These are phyloP conservation scores for Gnomoniopsis smithogilvyi DNA, from an alignment of 2,329 filamentous ascomycete species.

Conservation along the genomic window DNA sequence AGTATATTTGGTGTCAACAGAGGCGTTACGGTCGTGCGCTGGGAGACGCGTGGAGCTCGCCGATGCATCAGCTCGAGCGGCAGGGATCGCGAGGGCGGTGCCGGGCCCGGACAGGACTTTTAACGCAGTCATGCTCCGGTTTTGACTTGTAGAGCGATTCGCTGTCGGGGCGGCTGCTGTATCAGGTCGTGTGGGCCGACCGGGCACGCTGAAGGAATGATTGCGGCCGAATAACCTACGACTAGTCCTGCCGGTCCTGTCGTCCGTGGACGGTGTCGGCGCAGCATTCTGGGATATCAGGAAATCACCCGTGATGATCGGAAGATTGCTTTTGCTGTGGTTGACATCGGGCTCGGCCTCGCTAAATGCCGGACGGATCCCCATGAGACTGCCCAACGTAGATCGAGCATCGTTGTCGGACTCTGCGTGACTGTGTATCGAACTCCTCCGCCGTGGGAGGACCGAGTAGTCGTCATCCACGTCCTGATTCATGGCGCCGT, in stretches of 20 bases:
- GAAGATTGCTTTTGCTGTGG: neutral
- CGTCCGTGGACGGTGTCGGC: neutral
- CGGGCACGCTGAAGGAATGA: constrained; percentile 14
- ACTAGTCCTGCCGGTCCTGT: neutral
- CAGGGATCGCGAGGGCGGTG: neutral
- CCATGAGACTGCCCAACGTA: constrained; percentile 11
- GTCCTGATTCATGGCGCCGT: constrained; percentile 6
- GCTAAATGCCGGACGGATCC: neutral
- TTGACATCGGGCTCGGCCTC: neutral
- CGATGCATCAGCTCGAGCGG: neutral
- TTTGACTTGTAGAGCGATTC: neutral
- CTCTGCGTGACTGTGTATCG: constrained; percentile 9
- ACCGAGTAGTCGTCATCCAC: constrained; percentile 10
- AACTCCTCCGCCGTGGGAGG: constrained; percentile 8
- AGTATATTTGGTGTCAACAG: constrained; percentile 4
- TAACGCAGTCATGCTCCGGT: neutral
- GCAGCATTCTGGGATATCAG: neutral
- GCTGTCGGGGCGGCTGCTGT: neutral
- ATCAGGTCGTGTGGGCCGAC: constrained; percentile 5
- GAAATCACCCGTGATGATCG: constrained; percentile 3
- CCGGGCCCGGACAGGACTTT: neutral
- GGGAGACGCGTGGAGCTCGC: neutral
- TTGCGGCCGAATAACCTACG: constrained; percentile 12
- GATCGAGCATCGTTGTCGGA: constrained; percentile 13
- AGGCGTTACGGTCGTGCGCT: neutral